These are phyloP conservation scores for Trichophyton equinum DNA, from an alignment of 2,329 filamentous ascomycete species.

Conservation along the genomic window DNA sequence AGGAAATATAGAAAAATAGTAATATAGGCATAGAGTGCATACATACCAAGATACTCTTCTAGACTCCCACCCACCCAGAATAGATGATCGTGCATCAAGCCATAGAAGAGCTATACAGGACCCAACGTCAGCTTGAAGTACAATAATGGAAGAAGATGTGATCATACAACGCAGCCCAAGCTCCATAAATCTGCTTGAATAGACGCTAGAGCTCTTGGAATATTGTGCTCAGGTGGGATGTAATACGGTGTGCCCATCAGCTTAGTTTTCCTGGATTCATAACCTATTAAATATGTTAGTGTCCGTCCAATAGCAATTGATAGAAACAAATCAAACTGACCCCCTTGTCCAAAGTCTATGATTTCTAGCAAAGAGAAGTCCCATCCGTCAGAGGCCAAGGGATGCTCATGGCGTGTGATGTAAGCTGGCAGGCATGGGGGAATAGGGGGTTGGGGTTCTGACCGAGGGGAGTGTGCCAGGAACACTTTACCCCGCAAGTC, in stretches of 20 bases:
- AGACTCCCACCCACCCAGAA: not conserved
- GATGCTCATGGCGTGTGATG: not conserved
- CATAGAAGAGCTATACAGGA: not conserved
- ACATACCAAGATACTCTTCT: not conserved
- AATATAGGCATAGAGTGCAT: not conserved
- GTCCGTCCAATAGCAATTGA: too few relatives aligned
- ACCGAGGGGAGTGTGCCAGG: not conserved
- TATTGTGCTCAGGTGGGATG: not conserved
- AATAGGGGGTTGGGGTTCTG: not conserved
- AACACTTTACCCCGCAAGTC: not conserved
- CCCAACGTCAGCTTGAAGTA: too few relatives aligned
- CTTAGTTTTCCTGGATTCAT: not conserved
- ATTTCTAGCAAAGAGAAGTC: not conserved
- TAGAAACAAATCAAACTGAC: too few relatives aligned
- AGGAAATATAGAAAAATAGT: not conserved
- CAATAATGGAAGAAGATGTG: not conserved
- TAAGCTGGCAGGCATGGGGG: too few relatives aligned
- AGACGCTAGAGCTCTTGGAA: not conserved
- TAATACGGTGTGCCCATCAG: not conserved
- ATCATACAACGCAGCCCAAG: conserved; percentile 8
- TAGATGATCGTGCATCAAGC: not conserved
- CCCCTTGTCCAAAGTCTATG: too few relatives aligned
- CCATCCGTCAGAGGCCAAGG: not conserved
- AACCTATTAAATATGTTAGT: not conserved
- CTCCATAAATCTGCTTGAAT: conserved; percentile 6